Evolutionary conservation across 2,329 filamentous ascomycete species (phyloP), one percentile per base, ranked within the genome.

Genomic region (Pyrenochaeta sp.): DNA sequence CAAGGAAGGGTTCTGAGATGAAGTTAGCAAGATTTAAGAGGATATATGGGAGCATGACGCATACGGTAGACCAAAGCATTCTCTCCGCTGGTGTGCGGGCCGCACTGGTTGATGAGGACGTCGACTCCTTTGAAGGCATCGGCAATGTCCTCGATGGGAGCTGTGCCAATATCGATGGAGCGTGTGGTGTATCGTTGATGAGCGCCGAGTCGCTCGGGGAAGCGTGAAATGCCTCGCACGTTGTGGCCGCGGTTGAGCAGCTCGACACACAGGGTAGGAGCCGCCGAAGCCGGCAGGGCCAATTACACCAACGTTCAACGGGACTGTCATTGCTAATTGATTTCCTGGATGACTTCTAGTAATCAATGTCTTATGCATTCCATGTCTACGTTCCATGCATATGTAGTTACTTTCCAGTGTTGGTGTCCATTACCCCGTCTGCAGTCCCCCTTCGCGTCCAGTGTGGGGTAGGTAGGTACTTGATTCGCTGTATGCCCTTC

Each of bases 281-380:
- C 29, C 29, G 11, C 29, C 29, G n/a, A 31, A 31, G 6, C 29
- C 29, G 11, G 29, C 29, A 6, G 29, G 29, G 13, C 29, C 29
- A 31, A 31, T 31, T 4, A 31, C 29, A 7, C 29, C 29, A 31
- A 31, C n/a, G n/a, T n/a, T n/a, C n/a, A n/a, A n/a, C n/a, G n/a
- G n/a, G n/a, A n/a, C n/a, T n/a, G n/a, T n/a, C n/a, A n/a, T n/a
- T n/a, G n/a, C n/a, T n/a, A n/a, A n/a, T n/a, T n/a, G n/a, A n/a
- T n/a, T n/a, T n/a, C n/a, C n/a, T n/a, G n/a, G n/a, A n/a, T n/a
- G n/a, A n/a, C n/a, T n/a, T n/a, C n/a, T n/a, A n/a, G n/a, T n/a
- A n/a, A n/a, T n/a, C n/a, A n/a, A n/a, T n/a, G n/a, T n/a, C n/a
- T n/a, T n/a, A n/a, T n/a, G n/a, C n/a, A n/a, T n/a, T n/a, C n/a